Evolutionary conservation across 306 rosid genomes (phyloP).

Genomic region (Amphicarpaea edgeworthii): DNA sequence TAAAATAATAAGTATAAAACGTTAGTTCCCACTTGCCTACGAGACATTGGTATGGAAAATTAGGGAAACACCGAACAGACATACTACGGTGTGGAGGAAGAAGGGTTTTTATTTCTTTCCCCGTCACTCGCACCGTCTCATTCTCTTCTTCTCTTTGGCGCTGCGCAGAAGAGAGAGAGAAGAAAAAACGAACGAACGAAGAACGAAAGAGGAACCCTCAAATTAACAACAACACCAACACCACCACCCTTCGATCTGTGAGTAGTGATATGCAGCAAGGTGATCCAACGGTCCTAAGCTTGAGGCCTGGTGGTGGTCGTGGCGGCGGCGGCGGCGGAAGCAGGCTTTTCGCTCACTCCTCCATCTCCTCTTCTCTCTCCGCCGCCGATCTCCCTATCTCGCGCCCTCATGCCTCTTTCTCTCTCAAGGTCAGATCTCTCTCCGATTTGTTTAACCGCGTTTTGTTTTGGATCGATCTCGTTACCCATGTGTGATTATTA

Average conservation of each 20-base stretch:
- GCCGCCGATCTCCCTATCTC: constrained; percentile 65
- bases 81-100: not conserved
- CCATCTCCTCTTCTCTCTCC: constrained; percentile 42
- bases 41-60: not conserved
- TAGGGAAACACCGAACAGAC: not conserved
- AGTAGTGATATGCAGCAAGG: constrained; percentile 82
- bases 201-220: no score
- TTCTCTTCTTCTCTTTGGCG: constrained; percentile 9
- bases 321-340: constrained; percentile 87
- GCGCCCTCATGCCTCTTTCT: constrained; percentile 65
- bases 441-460: not conserved
- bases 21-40: no score
- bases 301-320: constrained; percentile 99
- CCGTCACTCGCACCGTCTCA: not conserved
- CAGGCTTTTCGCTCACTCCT: constrained; percentile 68
- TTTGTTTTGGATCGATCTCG: not conserved
- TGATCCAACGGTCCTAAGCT: constrained; percentile 73
- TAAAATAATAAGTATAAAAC: no score
- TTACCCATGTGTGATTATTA: no score
- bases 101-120: constrained; percentile 3
- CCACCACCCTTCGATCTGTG: not conserved
- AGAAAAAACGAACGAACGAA: not conserved
- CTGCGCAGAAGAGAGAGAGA: constrained; percentile 36
- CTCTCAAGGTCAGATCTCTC: constrained; percentile 54
- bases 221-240: no score